Conservation (phyloP, 164 flowering plant species). For the Chimonanthus praecox region DNA sequence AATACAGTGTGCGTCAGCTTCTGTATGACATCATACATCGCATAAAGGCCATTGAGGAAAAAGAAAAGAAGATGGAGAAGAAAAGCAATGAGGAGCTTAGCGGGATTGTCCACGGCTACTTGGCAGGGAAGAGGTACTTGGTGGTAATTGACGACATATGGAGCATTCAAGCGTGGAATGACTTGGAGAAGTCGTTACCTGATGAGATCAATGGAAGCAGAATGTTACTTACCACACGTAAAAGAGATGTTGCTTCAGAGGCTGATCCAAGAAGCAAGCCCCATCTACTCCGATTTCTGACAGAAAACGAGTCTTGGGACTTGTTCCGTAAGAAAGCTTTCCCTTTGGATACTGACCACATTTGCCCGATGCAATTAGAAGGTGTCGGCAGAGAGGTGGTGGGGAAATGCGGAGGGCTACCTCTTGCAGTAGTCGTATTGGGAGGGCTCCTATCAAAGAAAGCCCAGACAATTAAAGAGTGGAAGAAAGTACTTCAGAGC, state of each 20-base stretch:
- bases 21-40: background rate
- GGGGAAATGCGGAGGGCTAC: background rate
- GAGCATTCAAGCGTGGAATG: background rate
- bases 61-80: too few species aligned
- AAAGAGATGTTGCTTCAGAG: background rate
- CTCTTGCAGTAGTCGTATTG: conserved; percentile 2
- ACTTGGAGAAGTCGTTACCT: background rate
- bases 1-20: conserved; percentile 2
- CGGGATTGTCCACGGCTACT: background rate
- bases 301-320: background rate
- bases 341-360: background rate
- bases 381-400: background rate
- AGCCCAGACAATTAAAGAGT: background rate
- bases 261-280: background rate
- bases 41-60: background rate
- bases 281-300: background rate
- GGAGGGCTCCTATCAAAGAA: conserved; percentile 9
- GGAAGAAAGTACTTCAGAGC: background rate
- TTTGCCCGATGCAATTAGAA: background rate
- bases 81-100: background rate
- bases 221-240: conserved; percentile 1
- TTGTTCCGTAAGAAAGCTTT: conserved; percentile 1
- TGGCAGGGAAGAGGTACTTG: background rate
- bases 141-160: conserved; percentile 6
- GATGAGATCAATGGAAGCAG: background rate